A percentile compares a stretch with the other conserved stretches of the same genome.
Conservation (phyloP, 768 basidiomycete genomes). For the Lentinus brumalis region DNA sequence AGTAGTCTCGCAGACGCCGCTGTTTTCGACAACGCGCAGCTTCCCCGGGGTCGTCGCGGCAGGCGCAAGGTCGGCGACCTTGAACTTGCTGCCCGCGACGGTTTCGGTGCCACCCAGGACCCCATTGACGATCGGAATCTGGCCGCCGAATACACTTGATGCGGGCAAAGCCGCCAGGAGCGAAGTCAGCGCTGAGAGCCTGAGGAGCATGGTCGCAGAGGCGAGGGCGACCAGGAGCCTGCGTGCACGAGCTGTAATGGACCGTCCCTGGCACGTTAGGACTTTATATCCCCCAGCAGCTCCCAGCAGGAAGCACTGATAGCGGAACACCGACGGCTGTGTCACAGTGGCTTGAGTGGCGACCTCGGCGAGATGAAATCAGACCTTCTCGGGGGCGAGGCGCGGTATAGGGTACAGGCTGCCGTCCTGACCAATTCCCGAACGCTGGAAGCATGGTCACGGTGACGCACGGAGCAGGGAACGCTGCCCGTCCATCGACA, state of each 20-base stretch:
- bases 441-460: conserved; percentile 1
- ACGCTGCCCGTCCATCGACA: not conserved
- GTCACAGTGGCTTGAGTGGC: not conserved
- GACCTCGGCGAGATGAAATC: not conserved
- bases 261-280: not conserved
- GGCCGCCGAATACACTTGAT: conserved; percentile 31
- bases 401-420: not conserved
- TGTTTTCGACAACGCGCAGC: conserved; percentile 60
- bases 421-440: not conserved
- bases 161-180: conserved; percentile 21
- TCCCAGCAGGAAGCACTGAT: not conserved
- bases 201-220: conserved; percentile 21
- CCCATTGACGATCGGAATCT: conserved; percentile 52
- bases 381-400: conserved; percentile 2
- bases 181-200: conserved; percentile 16
- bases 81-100: conserved; percentile 28
- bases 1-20: conserved; percentile 66
- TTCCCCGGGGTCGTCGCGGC: conserved; percentile 42
- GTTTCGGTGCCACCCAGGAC: conserved; percentile 45
- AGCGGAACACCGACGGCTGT: conserved; percentile 7
- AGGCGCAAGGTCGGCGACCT: not conserved
- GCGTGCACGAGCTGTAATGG: not conserved
- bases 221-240: not conserved
- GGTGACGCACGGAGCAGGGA: not conserved
- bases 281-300: conserved; percentile 10